Percentiles rank a stretch among this genome's conserved stretches.
These are phyloP conservation scores for Cordyceps javanica DNA, from an alignment of 2,329 filamentous ascomycete genomes.

Conservation along the genomic window DNA sequence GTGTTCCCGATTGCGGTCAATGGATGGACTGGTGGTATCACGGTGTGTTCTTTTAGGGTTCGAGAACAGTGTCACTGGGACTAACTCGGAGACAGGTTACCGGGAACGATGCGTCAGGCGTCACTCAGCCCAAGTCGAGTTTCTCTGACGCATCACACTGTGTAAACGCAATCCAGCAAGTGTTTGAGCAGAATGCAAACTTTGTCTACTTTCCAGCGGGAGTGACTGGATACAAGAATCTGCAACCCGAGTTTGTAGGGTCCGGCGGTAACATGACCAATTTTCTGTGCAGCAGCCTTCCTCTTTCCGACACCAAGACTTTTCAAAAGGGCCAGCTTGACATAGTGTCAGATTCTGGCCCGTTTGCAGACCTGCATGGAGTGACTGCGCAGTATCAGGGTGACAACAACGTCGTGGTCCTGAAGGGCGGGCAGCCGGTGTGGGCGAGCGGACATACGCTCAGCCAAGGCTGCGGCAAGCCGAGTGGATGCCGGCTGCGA, in stretches of 20 bases:
- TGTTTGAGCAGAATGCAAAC: constrained; percentile 19
- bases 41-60: background rate
- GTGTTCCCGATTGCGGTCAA: constrained; percentile 22
- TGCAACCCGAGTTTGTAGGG: constrained; percentile 19
- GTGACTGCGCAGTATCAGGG: constrained; percentile 21
- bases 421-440: constrained; percentile 13
- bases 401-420: constrained; percentile 21
- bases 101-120: constrained; percentile 18
- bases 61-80: background rate
- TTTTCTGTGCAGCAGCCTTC: constrained; percentile 20
- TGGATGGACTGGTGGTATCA: constrained; percentile 20
- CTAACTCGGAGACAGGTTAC: constrained; percentile 12
- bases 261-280: constrained; percentile 19
- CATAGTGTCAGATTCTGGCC: constrained; percentile 16
- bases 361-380: constrained; percentile 17
- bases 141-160: constrained; percentile 19
- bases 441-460: constrained; percentile 17
- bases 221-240: constrained; percentile 15
- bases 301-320: constrained; percentile 15
- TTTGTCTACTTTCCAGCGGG: constrained; percentile 19
- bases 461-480: constrained; percentile 14
- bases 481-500: constrained; percentile 13
- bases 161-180: constrained; percentile 14
- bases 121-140: constrained; percentile 17
- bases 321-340: constrained; percentile 16